A percentile compares a stretch with the other conserved stretches of the same genome.
Evolutionary conservation across 495 filamentous ascomycete species (phyloP).

Genomic region (Aspergillus hancockii): DNA sequence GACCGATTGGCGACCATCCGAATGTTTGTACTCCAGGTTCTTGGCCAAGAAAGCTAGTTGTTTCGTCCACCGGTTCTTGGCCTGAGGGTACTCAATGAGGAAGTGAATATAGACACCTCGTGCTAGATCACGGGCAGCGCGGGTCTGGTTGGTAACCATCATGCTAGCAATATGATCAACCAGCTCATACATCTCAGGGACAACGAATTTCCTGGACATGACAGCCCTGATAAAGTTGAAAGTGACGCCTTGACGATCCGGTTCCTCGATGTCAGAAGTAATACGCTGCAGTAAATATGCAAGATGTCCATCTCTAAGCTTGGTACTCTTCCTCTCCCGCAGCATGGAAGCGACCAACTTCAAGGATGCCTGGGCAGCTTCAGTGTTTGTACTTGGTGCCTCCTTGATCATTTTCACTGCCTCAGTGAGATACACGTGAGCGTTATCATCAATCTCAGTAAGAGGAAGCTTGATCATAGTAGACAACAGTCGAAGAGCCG

Average conservation of each 20-base stretch:
- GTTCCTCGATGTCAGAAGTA: conserved; percentile 88
- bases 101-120: conserved; percentile 92
- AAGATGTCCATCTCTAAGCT: conserved; percentile 77
- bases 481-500: conserved; percentile 78
- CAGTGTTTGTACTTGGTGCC: conserved; percentile 72
- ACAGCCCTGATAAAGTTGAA: conserved; percentile 92
- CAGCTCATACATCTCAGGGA: conserved; percentile 85
- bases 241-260: conserved; percentile 82
- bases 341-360: conserved; percentile 86
- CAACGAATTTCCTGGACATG: conserved; percentile 79
- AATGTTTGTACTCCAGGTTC: conserved; percentile 87
- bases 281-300: conserved; percentile 82
- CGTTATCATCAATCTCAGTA: conserved; percentile 65
- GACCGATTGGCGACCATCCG: conserved; percentile 83
- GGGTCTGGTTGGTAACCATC: conserved; percentile 94
- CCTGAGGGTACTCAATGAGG: conserved; percentile 91
- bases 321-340: conserved; percentile 71
- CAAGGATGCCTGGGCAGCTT: conserved; percentile 80
- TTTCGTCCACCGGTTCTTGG: conserved; percentile 80
- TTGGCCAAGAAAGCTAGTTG: conserved; percentile 85
- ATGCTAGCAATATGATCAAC: conserved; percentile 85
- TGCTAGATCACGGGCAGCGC: conserved; percentile 79
- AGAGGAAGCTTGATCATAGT: conserved; percentile 84
- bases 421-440: conserved; percentile 76
- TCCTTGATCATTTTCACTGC: conserved; percentile 78